Evolutionary conservation across 495 filamentous ascomycete genomes (phyloP), one percentile per base, ranked within the genome.

Genomic region (Zalerion maritima): DNA sequence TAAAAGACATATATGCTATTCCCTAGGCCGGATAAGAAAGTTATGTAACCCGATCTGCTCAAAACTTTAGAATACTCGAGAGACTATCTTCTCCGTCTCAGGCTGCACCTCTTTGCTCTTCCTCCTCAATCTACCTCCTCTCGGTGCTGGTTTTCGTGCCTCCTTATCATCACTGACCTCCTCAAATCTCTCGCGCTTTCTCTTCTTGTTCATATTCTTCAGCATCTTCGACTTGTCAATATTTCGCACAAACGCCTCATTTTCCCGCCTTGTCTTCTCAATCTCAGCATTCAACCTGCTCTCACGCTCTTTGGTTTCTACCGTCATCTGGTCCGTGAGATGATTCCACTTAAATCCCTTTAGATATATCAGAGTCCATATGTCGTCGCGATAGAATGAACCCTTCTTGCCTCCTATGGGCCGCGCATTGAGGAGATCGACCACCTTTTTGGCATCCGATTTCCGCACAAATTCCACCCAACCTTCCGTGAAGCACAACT

Each of bases 381-480:
- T 68, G 47, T 96, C 91, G 52, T 97, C 89, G 32, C 79, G 71
- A 52, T 94, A 97, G 53, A 75, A 91, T 8, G 73, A 67, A 3
- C 84, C 75, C 58, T 93, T 94, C 45, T 78, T 78, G 10, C 85
- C 89, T 15, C 84, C 84, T 24, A 94, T 73, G 14, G 66, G 84
- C 16, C 65, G 62, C 16, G 80, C 75, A 51, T 96, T 96, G 19
- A 96, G 52, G 2, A 79, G 67, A 44, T 92, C 85, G n/a, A 78
- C 84, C 4, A 69, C 80, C 6, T 74, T 52, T 46, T 91, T 91
- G 3, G 89, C 91, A 21, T 81, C 75, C 14, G 32, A 35, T 41
- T 72, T 74, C 47, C 80, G 75, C 17, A 63, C 60, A 42, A 92
- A 94, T 44, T 97, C 89, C 11, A 96, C 73, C 89, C 89, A 97